phyloP scores from a whole-genome alignment of 75 land plant genomes.

The Cryptomeria japonica region DNA sequence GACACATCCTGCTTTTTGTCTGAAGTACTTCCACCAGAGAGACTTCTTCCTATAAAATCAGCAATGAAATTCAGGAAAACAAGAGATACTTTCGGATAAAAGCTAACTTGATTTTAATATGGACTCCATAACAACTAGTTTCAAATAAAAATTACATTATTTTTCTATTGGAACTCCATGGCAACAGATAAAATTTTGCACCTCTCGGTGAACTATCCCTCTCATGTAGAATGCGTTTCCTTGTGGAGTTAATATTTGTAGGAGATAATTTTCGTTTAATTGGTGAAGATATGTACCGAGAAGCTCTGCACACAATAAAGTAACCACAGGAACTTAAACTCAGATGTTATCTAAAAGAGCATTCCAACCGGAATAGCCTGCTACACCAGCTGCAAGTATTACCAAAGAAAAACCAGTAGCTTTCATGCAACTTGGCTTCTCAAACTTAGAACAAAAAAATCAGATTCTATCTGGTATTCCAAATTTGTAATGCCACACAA shows the following conservation, averaged over 20 bases:
- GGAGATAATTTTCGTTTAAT: neutral
- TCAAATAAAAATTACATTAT: neutral
- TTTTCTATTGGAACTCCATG: neutral
- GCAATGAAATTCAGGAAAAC: neutral
- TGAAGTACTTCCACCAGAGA: neutral
- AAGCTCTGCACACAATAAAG: neutral
- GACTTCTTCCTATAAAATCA: neutral
- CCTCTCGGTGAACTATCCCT: conserved; percentile 5
- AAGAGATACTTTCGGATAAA: neutral
- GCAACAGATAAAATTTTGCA: neutral
- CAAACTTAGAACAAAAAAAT: neutral
- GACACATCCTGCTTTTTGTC: neutral
- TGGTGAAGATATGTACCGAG: conserved; percentile 3
- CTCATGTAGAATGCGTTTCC: neutral
- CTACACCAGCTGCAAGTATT: neutral
- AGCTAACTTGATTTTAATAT: neutral
- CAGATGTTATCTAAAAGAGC: neutral
- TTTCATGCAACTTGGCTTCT: neutral
- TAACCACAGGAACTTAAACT: neutral
- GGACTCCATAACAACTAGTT: too few relatives aligned
- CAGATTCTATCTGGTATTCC: neutral
- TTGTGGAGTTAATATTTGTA: neutral
- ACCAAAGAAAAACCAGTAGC: neutral
- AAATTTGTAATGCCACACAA: neutral
- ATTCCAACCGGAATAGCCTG: neutral